phyloP scores from a whole-genome alignment of 2,329 filamentous ascomycete species.

The Raffaelea albimanens region DNA sequence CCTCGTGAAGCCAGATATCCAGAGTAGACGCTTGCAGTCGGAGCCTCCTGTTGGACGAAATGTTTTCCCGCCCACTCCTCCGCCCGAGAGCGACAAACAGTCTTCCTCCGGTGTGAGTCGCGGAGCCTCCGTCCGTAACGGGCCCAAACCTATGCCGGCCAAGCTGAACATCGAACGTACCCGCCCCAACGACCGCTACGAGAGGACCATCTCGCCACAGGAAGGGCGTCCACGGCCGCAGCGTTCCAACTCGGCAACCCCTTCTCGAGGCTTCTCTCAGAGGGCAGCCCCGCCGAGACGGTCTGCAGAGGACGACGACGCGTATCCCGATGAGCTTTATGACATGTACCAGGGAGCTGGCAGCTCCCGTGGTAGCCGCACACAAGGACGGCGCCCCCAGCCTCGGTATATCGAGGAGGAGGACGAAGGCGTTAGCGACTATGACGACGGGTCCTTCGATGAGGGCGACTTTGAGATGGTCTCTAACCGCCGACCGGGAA shows the following conservation, averaged over 20 bases:
- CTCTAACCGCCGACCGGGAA: conserved; percentile 38
- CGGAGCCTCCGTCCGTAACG: conserved; percentile 52
- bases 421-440: conserved; percentile 64
- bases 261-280: conserved; percentile 33
- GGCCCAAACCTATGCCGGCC: conserved; percentile 50
- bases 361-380: conserved; percentile 29
- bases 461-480: conserved; percentile 76
- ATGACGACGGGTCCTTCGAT: conserved; percentile 61
- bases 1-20: conserved; percentile 76
- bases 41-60: conserved; percentile 72
- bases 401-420: conserved; percentile 70
- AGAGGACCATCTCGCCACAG: conserved; percentile 40
- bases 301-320: conserved; percentile 48
- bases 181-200: conserved; percentile 42
- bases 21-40: conserved; percentile 73
- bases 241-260: conserved; percentile 35
- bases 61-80: conserved; percentile 95
- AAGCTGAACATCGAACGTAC: conserved; percentile 54
- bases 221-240: conserved; percentile 24
- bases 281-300: conserved; percentile 23
- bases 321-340: conserved; percentile 63
- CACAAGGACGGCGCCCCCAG: conserved; percentile 25
- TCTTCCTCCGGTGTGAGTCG: conserved; percentile 31
- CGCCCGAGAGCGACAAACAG: conserved; percentile 73
- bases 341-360: conserved; percentile 42